Conservation (phyloP, 768 basidiomycete genomes). For the Serendipita indica region DNA sequence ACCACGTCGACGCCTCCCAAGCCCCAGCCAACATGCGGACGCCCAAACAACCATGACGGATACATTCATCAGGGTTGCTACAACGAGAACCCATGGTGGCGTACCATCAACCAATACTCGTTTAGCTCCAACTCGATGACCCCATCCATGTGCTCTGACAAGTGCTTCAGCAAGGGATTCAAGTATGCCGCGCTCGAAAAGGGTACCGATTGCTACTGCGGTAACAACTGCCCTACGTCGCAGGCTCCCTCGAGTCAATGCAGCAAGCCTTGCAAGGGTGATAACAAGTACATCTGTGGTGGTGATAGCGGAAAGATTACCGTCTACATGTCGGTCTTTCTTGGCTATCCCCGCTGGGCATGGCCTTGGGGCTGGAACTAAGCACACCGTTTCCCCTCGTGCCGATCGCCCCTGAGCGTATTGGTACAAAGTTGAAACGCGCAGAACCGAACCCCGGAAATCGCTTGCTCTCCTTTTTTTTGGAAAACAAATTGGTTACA, state of each 20-base stretch:
- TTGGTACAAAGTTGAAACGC: no score
- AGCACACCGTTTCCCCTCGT: no score
- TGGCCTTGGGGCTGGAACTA: background rate
- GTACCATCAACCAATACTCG: background rate
- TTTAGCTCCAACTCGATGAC: background rate
- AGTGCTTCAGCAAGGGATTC: conserved; percentile 8
- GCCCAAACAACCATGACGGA: background rate
- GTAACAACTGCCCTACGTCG: background rate
- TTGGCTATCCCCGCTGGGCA: background rate
- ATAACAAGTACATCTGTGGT: background rate
- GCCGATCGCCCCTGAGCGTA: no score
- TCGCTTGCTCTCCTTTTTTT: no score
- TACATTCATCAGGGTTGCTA: background rate
- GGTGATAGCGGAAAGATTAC: background rate
- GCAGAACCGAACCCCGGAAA: no score
- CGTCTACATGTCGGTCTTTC: background rate
- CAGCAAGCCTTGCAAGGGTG: background rate
- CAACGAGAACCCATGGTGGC: background rate
- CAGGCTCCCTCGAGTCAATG: background rate
- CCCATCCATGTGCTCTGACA: background rate
- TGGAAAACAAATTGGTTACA: no score
- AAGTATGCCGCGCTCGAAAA: conserved; percentile 8
- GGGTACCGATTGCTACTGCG: conserved; percentile 9
- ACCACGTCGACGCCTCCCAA: background rate
- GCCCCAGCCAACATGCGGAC: background rate